Evolutionary conservation across 495 filamentous ascomycete genomes (phyloP).

Genomic region (Margaritispora aquatica): DNA sequence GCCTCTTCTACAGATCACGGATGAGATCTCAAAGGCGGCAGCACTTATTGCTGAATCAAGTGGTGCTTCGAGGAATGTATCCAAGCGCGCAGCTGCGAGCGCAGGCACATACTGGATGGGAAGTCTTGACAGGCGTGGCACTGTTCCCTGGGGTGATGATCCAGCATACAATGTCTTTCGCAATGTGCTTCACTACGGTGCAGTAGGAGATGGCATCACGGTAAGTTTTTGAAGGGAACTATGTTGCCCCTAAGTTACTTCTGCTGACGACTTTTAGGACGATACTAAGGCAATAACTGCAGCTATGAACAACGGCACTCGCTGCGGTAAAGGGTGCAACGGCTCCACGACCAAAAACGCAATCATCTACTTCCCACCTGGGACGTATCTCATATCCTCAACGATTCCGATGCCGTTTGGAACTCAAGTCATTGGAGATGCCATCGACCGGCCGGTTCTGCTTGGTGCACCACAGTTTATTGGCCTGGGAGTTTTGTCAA

Average conservation of each 20-base stretch:
- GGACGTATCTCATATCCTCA: constrained; percentile 54
- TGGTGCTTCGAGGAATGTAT: constrained; percentile 7
- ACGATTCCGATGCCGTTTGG: constrained; percentile 72
- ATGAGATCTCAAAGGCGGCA: constrained; percentile 25
- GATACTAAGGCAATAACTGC: constrained; percentile 61
- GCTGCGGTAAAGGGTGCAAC: constrained; percentile 70
- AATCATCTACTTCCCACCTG: constrained; percentile 74
- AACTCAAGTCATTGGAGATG: constrained; percentile 76
- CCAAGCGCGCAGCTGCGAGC: constrained; percentile 8
- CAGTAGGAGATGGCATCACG: not conserved
- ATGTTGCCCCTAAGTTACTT: not conserved
- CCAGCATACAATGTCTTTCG: constrained; percentile 40
- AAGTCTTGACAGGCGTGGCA: constrained; percentile 18
- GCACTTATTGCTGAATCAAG: constrained; percentile 28
- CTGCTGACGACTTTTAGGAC: not conserved
- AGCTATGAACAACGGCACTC: constrained; percentile 66
- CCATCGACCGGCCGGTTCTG: constrained; percentile 23
- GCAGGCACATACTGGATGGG: constrained; percentile 23
- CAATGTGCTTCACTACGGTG: constrained; percentile 5
- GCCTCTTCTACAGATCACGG: constrained; percentile 26
- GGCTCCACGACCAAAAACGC: constrained; percentile 69
- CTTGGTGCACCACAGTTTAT: not conserved
- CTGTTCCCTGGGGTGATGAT: constrained; percentile 21
- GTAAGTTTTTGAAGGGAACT: too few relatives aligned
- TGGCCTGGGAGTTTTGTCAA: constrained; percentile 6